Conservation (phyloP, 2,329 filamentous ascomycete species). For the Lachnellula subtilissima region DNA sequence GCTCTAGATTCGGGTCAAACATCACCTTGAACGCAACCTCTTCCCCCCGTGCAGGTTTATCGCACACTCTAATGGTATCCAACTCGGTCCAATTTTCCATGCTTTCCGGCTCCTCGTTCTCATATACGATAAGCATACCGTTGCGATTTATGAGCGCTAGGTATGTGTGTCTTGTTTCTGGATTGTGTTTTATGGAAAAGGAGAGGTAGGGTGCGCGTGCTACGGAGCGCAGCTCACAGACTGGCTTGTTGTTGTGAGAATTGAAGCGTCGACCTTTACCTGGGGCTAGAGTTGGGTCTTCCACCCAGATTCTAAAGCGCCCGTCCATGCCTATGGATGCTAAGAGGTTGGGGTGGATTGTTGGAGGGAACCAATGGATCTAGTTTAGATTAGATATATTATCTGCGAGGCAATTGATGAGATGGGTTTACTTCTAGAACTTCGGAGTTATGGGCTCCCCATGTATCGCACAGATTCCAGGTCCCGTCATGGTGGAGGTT, state of each 20-base stretch:
- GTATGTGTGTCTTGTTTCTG: slow-evolving; percentile 75
- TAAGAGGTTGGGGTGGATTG: slow-evolving; percentile 78
- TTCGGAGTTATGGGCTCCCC: slow-evolving; percentile 86
- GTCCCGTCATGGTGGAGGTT: slow-evolving; percentile 71
- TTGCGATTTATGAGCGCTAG: slow-evolving; percentile 81
- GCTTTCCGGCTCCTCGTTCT: slow-evolving; percentile 80
- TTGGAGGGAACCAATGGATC: slow-evolving; percentile 92
- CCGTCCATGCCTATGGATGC: slow-evolving; percentile 87
- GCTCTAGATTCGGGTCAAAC: slow-evolving; percentile 83
- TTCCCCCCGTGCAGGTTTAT: slow-evolving; percentile 69
- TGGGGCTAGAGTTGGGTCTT: slow-evolving; percentile 75
- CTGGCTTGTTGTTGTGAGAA: slow-evolving; percentile 59
- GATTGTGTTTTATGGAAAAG: slow-evolving; percentile 78
- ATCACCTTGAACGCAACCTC: slow-evolving; percentile 81
- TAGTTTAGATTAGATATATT: slow-evolving; percentile 33
- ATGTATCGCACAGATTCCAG: slow-evolving; percentile 80
- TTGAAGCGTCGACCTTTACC: slow-evolving; percentile 76
- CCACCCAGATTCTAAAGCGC: slow-evolving; percentile 86
- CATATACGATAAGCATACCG: slow-evolving; percentile 73
- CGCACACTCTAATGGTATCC: slow-evolving; percentile 70
- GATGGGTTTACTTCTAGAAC: slow-evolving; percentile 67
- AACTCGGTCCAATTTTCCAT: slow-evolving; percentile 70
- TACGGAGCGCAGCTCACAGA: slow-evolving; percentile 31
- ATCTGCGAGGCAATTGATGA: neutral
- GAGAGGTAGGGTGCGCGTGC: slow-evolving; percentile 56